These are phyloP conservation scores for Saccharum spontaneum DNA, from an alignment of 176 grass and related monocot genomes.

Conservation along the genomic window DNA sequence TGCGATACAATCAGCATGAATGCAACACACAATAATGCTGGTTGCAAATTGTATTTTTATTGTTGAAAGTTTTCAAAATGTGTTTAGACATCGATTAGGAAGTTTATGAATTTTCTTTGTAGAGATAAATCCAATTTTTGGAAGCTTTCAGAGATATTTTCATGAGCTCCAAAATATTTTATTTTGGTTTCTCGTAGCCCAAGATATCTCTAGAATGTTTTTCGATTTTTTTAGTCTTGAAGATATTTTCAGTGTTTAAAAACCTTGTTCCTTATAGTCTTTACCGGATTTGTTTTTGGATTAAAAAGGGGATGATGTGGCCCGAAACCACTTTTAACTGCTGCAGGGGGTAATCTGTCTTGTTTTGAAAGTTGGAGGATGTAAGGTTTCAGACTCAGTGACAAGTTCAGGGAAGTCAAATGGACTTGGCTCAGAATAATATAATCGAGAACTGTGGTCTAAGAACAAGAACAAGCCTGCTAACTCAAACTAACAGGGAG, in stretches of 20 bases:
- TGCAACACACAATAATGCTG: neutral
- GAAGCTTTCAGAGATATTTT: neutral
- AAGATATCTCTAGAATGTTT: neutral
- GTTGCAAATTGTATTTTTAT: neutral
- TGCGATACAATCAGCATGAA: neutral
- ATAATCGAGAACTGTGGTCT: neutral
- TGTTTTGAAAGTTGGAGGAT: neutral
- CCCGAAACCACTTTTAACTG: neutral
- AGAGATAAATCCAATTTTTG: neutral
- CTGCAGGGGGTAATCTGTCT: neutral
- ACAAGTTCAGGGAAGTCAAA: neutral
- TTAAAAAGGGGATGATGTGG: neutral
- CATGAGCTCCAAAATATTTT: neutral
- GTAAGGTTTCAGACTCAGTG: neutral
- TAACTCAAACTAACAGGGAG: neutral
- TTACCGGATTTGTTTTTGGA: neutral
- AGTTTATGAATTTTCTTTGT: neutral
- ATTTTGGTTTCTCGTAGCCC: neutral
- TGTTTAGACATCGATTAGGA: neutral
- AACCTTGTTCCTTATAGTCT: neutral
- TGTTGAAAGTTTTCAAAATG: neutral
- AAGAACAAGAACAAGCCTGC: slow-evolving; percentile 2
- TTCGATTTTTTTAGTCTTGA: neutral
- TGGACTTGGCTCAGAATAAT: neutral
- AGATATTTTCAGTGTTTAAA: neutral